A percentile compares a stretch with the other conserved stretches of the same genome.
Evolutionary conservation across 306 rosid species (phyloP).

Genomic region (Quercus agrifolia): DNA sequence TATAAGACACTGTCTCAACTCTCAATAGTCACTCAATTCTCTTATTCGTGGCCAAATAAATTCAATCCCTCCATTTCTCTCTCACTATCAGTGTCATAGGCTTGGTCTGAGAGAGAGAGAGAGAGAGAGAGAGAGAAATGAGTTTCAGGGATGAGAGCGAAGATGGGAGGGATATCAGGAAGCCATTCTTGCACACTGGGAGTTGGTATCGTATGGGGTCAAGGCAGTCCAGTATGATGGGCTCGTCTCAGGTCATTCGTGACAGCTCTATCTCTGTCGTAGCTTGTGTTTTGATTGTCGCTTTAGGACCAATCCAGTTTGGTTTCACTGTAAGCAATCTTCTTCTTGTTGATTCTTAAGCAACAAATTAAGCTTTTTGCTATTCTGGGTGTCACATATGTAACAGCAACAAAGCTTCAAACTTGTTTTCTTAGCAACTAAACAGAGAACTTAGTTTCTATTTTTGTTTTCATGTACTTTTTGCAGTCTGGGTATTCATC

Average conservation of each 20-base stretch:
- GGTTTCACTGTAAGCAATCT: conserved; percentile 80
- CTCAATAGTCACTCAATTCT: neutral
- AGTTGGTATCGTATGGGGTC: conserved; percentile 92
- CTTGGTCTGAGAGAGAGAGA: too few relatives aligned
- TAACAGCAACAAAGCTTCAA: neutral
- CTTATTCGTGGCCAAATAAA: neutral
- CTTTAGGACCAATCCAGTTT: conserved; percentile 94
- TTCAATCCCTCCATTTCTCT: neutral
- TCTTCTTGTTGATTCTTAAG: neutral
- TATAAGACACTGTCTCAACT: neutral
- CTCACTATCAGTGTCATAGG: neutral
- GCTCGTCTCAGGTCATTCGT: conserved; percentile 74
- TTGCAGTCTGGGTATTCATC: conserved; percentile 85
- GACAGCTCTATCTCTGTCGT: conserved; percentile 78
- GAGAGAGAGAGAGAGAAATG: conserved; percentile 21
- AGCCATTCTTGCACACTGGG: conserved; percentile 90
- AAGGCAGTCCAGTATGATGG: conserved; percentile 68
- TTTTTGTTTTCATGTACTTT: neutral
- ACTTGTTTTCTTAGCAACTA: neutral
- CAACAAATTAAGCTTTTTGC: too few relatives aligned
- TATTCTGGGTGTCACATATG: too few relatives aligned
- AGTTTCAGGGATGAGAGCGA: conserved; percentile 72
- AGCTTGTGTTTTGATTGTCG: conserved; percentile 89
- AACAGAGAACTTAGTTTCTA: neutral
- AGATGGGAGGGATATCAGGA: conserved; percentile 72